phyloP scores from a whole-genome alignment of 1,139 yeast genomes.

The Kurtzmaniella quercitrusa region DNA sequence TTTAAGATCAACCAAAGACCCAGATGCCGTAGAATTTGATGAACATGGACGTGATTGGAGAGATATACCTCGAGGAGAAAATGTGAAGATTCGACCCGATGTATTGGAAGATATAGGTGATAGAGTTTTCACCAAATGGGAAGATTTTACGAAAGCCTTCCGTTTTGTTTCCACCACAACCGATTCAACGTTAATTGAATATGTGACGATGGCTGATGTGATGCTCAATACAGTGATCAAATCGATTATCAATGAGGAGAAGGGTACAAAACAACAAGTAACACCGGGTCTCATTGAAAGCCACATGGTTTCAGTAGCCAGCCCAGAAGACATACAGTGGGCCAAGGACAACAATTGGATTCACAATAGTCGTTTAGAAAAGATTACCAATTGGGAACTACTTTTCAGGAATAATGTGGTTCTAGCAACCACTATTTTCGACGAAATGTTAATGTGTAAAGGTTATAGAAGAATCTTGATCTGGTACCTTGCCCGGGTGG shows the following conservation, averaged over 20 bases:
- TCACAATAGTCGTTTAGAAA: conserved; percentile 6
- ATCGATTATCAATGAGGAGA: conserved; percentile 36
- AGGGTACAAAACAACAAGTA: conserved; percentile 15
- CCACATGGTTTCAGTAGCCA: conserved; percentile 35
- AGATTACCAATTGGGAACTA: conserved; percentile 25
- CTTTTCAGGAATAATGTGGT: conserved; percentile 33
- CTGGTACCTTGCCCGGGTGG: conserved; percentile 61
- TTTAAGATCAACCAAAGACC: conserved; percentile 23
- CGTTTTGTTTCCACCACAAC: not conserved
- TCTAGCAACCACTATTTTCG: conserved; percentile 52
- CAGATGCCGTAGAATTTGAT: conserved; percentile 43
- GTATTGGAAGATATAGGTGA: conserved; percentile 6
- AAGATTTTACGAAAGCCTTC: not conserved
- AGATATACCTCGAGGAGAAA: conserved; percentile 59
- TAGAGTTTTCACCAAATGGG: not conserved
- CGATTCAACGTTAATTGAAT: not conserved
- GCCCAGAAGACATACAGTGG: conserved; percentile 19
- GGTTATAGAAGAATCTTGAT: conserved; percentile 61
- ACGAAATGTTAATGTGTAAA: conserved; percentile 63
- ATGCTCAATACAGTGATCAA: conserved; percentile 44
- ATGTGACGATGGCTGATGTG: not conserved
- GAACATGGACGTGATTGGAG: conserved; percentile 65
- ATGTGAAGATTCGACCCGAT: conserved; percentile 18
- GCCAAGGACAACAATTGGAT: conserved; percentile 25
- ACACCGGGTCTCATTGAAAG: conserved; percentile 50